Evolutionary conservation across 2,329 filamentous ascomycete genomes (phyloP), one percentile per base, ranked within the genome.

Genomic region (Hypoxylon sp.): DNA sequence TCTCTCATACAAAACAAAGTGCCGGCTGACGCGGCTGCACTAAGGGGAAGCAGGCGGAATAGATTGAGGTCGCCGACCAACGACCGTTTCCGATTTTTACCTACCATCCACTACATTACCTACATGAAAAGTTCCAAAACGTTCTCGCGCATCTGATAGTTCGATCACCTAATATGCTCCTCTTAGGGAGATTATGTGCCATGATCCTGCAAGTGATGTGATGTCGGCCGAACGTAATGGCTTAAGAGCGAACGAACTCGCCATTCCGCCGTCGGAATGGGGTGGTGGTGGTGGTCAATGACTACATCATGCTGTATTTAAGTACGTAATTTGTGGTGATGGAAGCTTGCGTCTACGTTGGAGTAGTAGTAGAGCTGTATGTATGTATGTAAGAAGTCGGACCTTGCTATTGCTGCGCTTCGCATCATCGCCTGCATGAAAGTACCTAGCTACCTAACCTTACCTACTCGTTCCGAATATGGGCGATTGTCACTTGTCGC

Each of bases 401-500:
- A 9, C 17, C 17, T 21, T 21, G 38, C 17, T 21, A 19, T 9
- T n/a, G 10, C 23, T 41, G 14, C 43, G 32, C 19, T 21, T 41
- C 28, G 41, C 62, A 55, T 60, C 34, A 34, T 43, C 51, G 32
- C 56, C 56, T 56, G 60, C 51, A 63, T 63, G 32, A 49, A 25
- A n/a, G n/a, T n/a, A n/a, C n/a, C n/a, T n/a, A n/a, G n/a, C n/a
- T n/a, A n/a, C n/a, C n/a, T n/a, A n/a, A n/a, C n/a, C n/a, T n/a
- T n/a, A n/a, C n/a, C n/a, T n/a, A n/a, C 25, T 52, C 34, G 52
- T 46, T 50, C 53, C 45, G 60, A 55, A 64, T 67, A 59, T n/a
- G 34, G 23, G 23, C 38, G 34, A 30, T 56, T 28, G 14, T 56
- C 45, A 65, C 56, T 56, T 56, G 21, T 46, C 48, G 41, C 53